phyloP scores from a whole-genome alignment of 2,329 filamentous ascomycete species.

The Aspergillus sp. region DNA sequence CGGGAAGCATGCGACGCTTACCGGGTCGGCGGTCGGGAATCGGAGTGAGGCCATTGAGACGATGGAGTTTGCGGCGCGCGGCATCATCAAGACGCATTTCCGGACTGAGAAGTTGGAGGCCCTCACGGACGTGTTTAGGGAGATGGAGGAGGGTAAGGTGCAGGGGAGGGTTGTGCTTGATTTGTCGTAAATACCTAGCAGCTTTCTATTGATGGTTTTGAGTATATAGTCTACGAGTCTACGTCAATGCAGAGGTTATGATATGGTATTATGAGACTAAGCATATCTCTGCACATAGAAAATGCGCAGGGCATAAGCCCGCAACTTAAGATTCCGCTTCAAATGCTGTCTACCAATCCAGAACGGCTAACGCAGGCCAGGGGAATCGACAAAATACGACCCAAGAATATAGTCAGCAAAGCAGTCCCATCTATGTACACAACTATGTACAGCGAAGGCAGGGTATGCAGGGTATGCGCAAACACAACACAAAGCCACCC shows the following conservation, averaged over 20 bases:
- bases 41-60: conserved; percentile 42
- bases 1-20: conserved; percentile 36
- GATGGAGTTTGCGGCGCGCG: conserved; percentile 40
- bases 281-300: too few species aligned
- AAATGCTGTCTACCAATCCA: too few species aligned
- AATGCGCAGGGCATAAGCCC: too few species aligned
- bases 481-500: too few species aligned
- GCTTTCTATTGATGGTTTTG: neutral
- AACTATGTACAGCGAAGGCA: too few species aligned
- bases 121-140: conserved; percentile 37
- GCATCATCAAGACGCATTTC: conserved; percentile 38
- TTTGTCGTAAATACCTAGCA: conserved; percentile 16
- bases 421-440: too few species aligned
- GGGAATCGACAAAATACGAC: too few species aligned
- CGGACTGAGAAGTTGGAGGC: conserved; percentile 40
- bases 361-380: too few species aligned
- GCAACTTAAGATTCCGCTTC: too few species aligned
- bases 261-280: too few species aligned
- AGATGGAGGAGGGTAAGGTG: conserved; percentile 36
- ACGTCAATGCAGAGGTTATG: neutral
- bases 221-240: conserved; percentile 1
- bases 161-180: conserved; percentile 42
- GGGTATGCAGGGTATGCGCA: too few species aligned
- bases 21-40: conserved; percentile 44
- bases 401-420: too few species aligned